phyloP scores from a whole-genome alignment of 2,329 filamentous ascomycete genomes.

The Furcasterigmium sp. region DNA sequence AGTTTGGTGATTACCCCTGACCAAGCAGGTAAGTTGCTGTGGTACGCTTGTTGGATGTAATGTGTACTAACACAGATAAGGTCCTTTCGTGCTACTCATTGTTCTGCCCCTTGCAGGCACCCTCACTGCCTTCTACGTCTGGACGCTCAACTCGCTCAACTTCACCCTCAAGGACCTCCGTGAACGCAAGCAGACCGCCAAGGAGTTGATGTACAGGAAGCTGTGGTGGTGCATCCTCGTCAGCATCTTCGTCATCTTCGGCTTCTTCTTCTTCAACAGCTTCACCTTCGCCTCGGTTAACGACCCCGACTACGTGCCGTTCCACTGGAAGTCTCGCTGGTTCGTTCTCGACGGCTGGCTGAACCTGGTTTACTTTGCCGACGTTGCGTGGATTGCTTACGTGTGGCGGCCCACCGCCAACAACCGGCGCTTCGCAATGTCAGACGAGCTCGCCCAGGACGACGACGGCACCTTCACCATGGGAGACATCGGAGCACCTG shows the following conservation, averaged over 20 bases:
- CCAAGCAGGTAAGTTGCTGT: slow-evolving; percentile 54
- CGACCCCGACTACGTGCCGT: slow-evolving; percentile 86
- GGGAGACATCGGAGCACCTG: slow-evolving; percentile 76
- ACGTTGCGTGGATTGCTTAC: slow-evolving; percentile 90
- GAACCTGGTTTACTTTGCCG: slow-evolving; percentile 91
- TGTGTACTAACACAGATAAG: too few relatives aligned
- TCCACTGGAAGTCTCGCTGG: slow-evolving; percentile 97
- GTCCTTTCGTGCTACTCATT: slow-evolving; percentile 85
- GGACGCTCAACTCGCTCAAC: slow-evolving; percentile 95
- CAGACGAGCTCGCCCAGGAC: slow-evolving; percentile 96
- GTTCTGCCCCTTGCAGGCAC: slow-evolving; percentile 89
- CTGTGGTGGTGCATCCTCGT: slow-evolving; percentile 96
- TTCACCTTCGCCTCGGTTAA: slow-evolving; percentile 84
- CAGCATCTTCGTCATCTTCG: slow-evolving; percentile 93
- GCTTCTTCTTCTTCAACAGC: slow-evolving; percentile 97
- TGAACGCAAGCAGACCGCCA: slow-evolving; percentile 88
- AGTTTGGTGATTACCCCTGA: slow-evolving; percentile 87
- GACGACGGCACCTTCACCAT: slow-evolving; percentile 95
- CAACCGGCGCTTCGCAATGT: slow-evolving; percentile 97
- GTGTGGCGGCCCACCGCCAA: slow-evolving; percentile 95
- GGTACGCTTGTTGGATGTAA: too few relatives aligned
- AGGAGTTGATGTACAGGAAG: slow-evolving; percentile 95
- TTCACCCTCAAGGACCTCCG: slow-evolving; percentile 93
- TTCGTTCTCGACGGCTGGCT: slow-evolving; percentile 97
- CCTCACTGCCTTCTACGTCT: slow-evolving; percentile 94